These are phyloP conservation scores for Saccharomyces hybrid DNA, from an alignment of 1,139 yeast genomes.

Conservation along the genomic window DNA sequence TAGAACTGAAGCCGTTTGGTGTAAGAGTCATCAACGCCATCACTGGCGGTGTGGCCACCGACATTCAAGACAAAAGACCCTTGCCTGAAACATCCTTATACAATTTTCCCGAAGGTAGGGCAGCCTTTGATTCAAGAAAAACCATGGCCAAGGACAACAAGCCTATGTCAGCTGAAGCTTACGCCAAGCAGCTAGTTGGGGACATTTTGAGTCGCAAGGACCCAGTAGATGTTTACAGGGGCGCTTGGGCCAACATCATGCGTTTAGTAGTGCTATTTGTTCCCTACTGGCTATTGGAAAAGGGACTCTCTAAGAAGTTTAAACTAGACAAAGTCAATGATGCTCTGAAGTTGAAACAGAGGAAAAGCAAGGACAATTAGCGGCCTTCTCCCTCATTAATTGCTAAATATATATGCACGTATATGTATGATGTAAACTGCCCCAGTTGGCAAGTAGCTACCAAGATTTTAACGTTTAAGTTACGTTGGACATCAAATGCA, in stretches of 20 bases:
- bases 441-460: not conserved
- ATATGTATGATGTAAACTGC: not conserved
- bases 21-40: constrained; percentile 64
- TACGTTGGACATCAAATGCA: not conserved
- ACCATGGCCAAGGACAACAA: constrained; percentile 51
- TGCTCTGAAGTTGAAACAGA: constrained; percentile 18
- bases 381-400: not conserved
- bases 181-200: constrained; percentile 47
- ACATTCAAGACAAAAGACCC: constrained; percentile 50
- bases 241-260: constrained; percentile 41
- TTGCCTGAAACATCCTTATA: constrained; percentile 51
- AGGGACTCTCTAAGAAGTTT: constrained; percentile 41
- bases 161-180: constrained; percentile 52
- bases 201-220: constrained; percentile 39
- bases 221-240: constrained; percentile 48
- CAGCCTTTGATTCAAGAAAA: constrained; percentile 46
- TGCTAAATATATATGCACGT: not conserved
- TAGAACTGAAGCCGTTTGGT: constrained; percentile 66
- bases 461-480: not conserved
- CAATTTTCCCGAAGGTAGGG: constrained; percentile 44
- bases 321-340: constrained; percentile 36
- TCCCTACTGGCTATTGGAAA: constrained; percentile 48
- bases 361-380: not conserved
- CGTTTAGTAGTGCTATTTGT: constrained; percentile 30
- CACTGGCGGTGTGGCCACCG: constrained; percentile 63